Base-by-base conservation (phyloP, 495 filamentous ascomycete genomes). In the Cenococcum geophilum region DNA sequence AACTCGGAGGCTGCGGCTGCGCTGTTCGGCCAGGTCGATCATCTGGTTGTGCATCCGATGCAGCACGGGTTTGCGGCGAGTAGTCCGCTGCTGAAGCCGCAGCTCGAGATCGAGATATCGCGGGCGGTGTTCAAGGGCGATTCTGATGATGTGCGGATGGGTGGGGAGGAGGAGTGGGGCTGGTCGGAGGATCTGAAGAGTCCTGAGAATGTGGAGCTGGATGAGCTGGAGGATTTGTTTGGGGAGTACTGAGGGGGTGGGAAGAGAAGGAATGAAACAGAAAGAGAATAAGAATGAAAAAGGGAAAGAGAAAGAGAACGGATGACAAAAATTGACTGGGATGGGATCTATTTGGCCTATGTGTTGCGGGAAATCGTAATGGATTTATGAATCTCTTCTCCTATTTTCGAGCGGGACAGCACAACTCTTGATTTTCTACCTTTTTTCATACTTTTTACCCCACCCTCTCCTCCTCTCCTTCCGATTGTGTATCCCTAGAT, bases 211-310 rank as follows among this genome's bases (percentile, higher is more conserved):
- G 84, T 98, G 54, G 89, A 90, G 74, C 80, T 98, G 36, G 88
- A 95, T 49, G 93, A 98, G 78, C 81, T 98, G 1, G 93, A 98
- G 70, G 85, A 91, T 59, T 80, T 97, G 76, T 82, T 98, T 72
- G 80, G 83, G 57, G 83, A 80, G 42, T 88, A 61, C 48, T 68
- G 43, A 61, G 25, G 43, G 40, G 18, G 11, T 4, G 18, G 14
- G 11, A 4, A 45, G 14, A 14, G 40, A 45, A 6, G 9, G 22
- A 50, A 23, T 12, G 18, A 66, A 6, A 32, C 3, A 32, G 27
- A 6, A 32, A 32, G 27, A 32, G 27, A 32, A 32, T 6, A 32
- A 6, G 6, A 32, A 32, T 6, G 27, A 6, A 32, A 6, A 32
- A 32, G 27, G 6, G 3, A 32, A 6, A 32, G 27, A 32, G 6